These are phyloP conservation scores for Botrytis aclada DNA, from an alignment of 2,329 filamentous ascomycete genomes.

Conservation along the genomic window DNA sequence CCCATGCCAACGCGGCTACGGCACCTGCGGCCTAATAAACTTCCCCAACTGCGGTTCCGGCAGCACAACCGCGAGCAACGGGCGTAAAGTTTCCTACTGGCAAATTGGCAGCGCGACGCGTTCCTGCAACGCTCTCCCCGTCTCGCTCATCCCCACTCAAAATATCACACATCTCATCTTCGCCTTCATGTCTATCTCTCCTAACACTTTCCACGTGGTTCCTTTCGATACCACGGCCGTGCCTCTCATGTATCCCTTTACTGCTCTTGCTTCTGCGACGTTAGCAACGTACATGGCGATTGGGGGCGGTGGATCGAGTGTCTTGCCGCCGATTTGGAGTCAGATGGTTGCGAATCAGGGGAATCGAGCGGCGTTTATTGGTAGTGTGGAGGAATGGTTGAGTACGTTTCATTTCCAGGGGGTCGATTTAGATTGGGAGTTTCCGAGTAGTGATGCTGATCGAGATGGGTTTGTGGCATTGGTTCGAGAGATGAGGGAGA, in stretches of 20 bases:
- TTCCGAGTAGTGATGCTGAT: slow-evolving; percentile 38
- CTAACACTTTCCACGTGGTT: slow-evolving; percentile 34
- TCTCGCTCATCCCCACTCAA: slow-evolving; percentile 37
- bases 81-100: slow-evolving; percentile 13
- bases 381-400: slow-evolving; percentile 39
- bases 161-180: slow-evolving; percentile 40
- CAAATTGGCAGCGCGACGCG: slow-evolving; percentile 10
- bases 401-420: slow-evolving; percentile 42
- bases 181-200: slow-evolving; percentile 45
- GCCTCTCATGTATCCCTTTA: slow-evolving; percentile 32
- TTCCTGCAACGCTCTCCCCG: slow-evolving; percentile 37
- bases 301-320: slow-evolving; percentile 40
- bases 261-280: slow-evolving; percentile 37
- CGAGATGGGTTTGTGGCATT: slow-evolving; percentile 41
- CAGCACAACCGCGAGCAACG: slow-evolving; percentile 4
- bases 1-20: slow-evolving; percentile 8
- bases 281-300: slow-evolving; percentile 40
- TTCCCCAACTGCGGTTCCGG: slow-evolving; percentile 3
- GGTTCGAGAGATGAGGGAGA: slow-evolving; percentile 33
- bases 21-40: background rate
- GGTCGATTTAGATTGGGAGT: slow-evolving; percentile 49
- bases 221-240: slow-evolving; percentile 32
- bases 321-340: slow-evolving; percentile 30
- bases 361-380: slow-evolving; percentile 41
- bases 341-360: slow-evolving; percentile 31